phyloP scores from a whole-genome alignment of 1,284 basidiomycete species.

The Uromyces viciae-fabae region DNA sequence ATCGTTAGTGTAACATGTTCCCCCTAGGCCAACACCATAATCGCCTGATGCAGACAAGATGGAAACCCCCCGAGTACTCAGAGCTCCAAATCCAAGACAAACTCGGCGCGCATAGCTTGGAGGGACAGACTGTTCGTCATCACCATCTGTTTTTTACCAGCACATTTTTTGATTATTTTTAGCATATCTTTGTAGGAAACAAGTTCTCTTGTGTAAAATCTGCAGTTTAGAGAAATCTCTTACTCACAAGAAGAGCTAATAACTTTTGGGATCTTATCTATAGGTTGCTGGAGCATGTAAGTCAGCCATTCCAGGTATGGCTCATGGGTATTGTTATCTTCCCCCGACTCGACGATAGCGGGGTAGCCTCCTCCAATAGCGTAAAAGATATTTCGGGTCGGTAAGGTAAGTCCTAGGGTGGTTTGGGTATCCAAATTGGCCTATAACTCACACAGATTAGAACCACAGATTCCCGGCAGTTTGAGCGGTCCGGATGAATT shows the following conservation, averaged over 20 bases:
- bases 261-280: constrained; percentile 30
- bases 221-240: neutral
- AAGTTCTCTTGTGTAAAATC: neutral
- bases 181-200: neutral
- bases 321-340: constrained; percentile 27
- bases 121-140: constrained; percentile 50
- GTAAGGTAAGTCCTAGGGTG: constrained; percentile 23
- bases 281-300: constrained; percentile 20
- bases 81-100: constrained; percentile 55
- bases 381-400: constrained; percentile 36
- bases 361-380: constrained; percentile 28
- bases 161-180: neutral
- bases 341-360: neutral
- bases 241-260: constrained; percentile 42
- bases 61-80: constrained; percentile 56
- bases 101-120: constrained; percentile 48
- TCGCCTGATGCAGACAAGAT: constrained; percentile 57
- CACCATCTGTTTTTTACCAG: constrained; percentile 28
- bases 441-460: neutral
- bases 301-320: constrained; percentile 40
- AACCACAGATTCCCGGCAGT: too few relatives aligned
- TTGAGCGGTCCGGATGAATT: neutral
- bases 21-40: constrained; percentile 27
- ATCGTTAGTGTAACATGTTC: constrained; percentile 24
- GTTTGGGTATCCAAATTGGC: constrained; percentile 42